A percentile compares a stretch with the other conserved stretches of the same genome.
These are phyloP conservation scores for Quercus phellos DNA, from an alignment of 331 rosid species.

Conservation along the genomic window DNA sequence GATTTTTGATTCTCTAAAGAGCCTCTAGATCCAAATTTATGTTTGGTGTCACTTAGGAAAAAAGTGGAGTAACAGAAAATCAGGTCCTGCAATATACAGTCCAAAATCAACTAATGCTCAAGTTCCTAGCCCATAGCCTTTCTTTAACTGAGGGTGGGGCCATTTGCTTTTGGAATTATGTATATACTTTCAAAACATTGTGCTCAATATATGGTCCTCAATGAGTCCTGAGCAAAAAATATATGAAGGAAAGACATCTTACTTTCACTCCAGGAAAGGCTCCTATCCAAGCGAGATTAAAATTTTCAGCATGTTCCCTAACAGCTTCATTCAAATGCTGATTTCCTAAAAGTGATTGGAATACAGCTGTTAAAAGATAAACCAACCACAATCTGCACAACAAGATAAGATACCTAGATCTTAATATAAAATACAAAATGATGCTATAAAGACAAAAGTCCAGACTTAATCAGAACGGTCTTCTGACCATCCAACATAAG, in stretches of 20 bases:
- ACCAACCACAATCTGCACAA: background rate
- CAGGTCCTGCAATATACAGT: background rate
- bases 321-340: slow-evolving; percentile 22
- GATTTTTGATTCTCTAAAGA: too few relatives aligned
- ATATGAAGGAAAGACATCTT: slow-evolving; percentile 1
- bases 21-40: too few relatives aligned
- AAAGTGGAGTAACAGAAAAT: too few relatives aligned
- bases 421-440: background rate
- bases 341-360: slow-evolving; percentile 13
- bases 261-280: slow-evolving; percentile 26
- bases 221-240: background rate
- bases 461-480: background rate
- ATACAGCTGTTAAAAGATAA: background rate
- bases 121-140: background rate
- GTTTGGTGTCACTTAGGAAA: too few relatives aligned
- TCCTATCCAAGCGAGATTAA: slow-evolving; percentile 37
- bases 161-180: background rate
- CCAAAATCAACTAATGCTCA: background rate
- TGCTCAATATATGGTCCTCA: too few relatives aligned
- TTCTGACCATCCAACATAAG: background rate
- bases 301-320: background rate
- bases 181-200: too few relatives aligned
- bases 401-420: background rate
- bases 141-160: background rate
- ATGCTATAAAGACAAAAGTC: background rate